These are phyloP conservation scores for Chaetomiaceae sp. DNA, from an alignment of 2,329 filamentous ascomycete species.

Conservation along the genomic window DNA sequence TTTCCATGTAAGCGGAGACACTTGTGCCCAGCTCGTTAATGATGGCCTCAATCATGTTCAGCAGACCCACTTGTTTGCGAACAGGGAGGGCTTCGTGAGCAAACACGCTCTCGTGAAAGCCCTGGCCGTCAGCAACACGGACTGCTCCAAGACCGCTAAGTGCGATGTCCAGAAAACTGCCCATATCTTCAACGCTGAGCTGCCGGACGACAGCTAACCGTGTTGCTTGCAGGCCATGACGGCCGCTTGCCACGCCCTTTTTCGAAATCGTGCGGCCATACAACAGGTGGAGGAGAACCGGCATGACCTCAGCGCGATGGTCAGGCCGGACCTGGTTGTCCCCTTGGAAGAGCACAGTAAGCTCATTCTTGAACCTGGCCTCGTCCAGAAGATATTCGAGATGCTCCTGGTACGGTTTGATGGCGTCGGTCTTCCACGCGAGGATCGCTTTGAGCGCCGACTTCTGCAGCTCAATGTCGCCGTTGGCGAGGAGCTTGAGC, in stretches of 20 bases:
- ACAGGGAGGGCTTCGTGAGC: conserved; percentile 53
- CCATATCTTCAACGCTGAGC: conserved; percentile 66
- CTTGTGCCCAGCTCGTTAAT: conserved; percentile 76
- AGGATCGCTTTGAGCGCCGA: conserved; percentile 77
- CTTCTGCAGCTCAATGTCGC: conserved; percentile 84
- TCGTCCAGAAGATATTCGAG: conserved; percentile 85
- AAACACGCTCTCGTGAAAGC: conserved; percentile 48
- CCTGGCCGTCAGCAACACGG: conserved; percentile 47
- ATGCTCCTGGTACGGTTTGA: conserved; percentile 77
- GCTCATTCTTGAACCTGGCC: conserved; percentile 83
- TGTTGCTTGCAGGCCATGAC: conserved; percentile 73
- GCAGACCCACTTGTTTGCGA: conserved; percentile 81
- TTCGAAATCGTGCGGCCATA: conserved; percentile 86
- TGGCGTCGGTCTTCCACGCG: conserved; percentile 75
- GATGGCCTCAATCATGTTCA: conserved; percentile 86
- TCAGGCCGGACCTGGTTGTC: conserved; percentile 65
- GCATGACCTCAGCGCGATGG: conserved; percentile 70
- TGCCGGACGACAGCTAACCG: conserved; percentile 75
- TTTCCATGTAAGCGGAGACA: conserved; percentile 60
- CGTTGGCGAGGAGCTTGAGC: conserved; percentile 72
- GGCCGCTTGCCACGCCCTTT: conserved; percentile 68
- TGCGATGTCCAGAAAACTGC: conserved; percentile 76
- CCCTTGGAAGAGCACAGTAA: conserved; percentile 79
- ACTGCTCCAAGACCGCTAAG: conserved; percentile 63
- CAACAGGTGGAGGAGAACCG: conserved; percentile 76